These are phyloP conservation scores for Lachnellula occidentalis DNA, from an alignment of 2,329 filamentous ascomycete species.

Conservation along the genomic window DNA sequence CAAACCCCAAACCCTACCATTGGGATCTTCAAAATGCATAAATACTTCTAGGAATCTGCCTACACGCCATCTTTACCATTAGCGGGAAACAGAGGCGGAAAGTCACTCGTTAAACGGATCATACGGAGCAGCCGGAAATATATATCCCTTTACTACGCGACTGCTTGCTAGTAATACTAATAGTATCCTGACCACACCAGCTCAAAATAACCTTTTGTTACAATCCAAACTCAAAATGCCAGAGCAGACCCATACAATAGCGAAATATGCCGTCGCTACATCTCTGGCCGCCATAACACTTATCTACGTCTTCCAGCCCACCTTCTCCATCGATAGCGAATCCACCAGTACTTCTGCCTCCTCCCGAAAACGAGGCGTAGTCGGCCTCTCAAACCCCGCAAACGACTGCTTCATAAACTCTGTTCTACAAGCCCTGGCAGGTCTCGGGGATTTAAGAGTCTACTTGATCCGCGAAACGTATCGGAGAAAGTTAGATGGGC, in stretches of 20 bases:
- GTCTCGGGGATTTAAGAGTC: constrained; percentile 78
- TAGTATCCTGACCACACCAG: not conserved
- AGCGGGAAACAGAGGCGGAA: no score
- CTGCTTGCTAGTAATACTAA: no score
- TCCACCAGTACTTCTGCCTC: constrained; percentile 47
- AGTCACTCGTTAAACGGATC: no score
- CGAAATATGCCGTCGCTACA: constrained; percentile 90
- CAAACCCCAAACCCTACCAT: no score
- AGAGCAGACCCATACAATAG: constrained; percentile 75
- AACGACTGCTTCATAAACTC: constrained; percentile 99
- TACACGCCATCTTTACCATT: no score
- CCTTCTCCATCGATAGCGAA: constrained; percentile 87
- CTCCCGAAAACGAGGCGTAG: constrained; percentile 73
- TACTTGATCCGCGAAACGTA: constrained; percentile 93
- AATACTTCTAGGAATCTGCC: no score
- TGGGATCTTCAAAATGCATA: no score
- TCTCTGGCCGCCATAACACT: constrained; percentile 91
- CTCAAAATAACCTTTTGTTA: not conserved
- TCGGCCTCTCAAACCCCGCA: constrained; percentile 82
- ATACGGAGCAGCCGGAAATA: no score
- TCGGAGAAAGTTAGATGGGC: constrained; percentile 72
- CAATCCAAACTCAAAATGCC: constrained; percentile 51
- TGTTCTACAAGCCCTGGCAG: constrained; percentile 86
- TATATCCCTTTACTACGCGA: no score
- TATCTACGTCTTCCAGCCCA: constrained; percentile 97